Conservation (phyloP, 129 eudicot species). For the Heracleum sosnowskyi region DNA sequence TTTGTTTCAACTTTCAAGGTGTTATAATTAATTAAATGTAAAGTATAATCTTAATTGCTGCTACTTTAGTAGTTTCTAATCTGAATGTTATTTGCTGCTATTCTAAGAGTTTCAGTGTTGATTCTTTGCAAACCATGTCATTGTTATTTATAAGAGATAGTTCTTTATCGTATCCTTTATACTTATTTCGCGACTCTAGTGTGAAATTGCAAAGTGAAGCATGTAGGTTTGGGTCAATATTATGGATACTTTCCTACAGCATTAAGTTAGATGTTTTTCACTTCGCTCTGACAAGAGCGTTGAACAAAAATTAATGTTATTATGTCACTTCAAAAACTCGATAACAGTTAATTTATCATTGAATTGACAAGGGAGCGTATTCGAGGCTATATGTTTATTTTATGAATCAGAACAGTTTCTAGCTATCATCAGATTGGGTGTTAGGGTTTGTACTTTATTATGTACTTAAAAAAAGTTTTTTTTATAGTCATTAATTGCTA, state of each 20-base stretch:
- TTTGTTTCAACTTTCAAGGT: background rate
- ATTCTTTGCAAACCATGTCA: no score
- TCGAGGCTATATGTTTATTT: background rate
- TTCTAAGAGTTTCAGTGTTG: no score
- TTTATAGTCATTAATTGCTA: background rate
- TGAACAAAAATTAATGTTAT: background rate
- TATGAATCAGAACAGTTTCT: background rate
- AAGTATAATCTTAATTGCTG: background rate
- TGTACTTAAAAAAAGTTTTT: background rate
- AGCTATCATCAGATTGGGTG: background rate
- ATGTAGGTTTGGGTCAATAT: background rate
- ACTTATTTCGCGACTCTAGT: no score
- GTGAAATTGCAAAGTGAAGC: background rate
- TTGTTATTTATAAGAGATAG: no score
- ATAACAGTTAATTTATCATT: background rate
- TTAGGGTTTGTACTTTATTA: background rate
- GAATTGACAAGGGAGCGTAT: background rate
- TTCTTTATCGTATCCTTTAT: no score
- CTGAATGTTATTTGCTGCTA: no score
- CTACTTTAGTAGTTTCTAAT: background rate
- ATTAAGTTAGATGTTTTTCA: background rate
- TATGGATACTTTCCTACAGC: background rate
- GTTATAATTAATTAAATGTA: background rate
- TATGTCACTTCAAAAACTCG: background rate
- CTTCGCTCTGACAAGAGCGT: background rate